These are phyloP conservation scores for Penicillium verrucosum DNA, from an alignment of 2,329 filamentous ascomycete genomes.

Conservation along the genomic window DNA sequence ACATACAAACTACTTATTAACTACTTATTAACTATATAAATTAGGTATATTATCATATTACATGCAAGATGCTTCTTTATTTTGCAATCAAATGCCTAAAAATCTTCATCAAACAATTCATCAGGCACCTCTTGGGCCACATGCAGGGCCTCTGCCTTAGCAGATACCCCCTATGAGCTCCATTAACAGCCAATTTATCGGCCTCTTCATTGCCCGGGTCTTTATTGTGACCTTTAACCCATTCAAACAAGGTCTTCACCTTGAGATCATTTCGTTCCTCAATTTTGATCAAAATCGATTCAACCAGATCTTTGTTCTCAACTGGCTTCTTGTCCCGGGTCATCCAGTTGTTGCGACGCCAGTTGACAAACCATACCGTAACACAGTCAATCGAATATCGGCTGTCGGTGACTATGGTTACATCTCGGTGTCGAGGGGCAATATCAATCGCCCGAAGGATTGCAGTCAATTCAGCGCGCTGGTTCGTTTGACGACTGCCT, in stretches of 20 bases:
- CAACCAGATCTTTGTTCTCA: slow-evolving; percentile 81
- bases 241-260: slow-evolving; percentile 68
- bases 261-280: slow-evolving; percentile 62
- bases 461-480: slow-evolving; percentile 90
- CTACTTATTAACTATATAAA: too few relatives aligned
- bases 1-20: too few relatives aligned
- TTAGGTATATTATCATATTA: not conserved
- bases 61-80: not conserved
- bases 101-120: slow-evolving; percentile 28
- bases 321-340: slow-evolving; percentile 69
- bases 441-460: slow-evolving; percentile 79
- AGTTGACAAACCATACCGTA: slow-evolving; percentile 75
- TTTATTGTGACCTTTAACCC: slow-evolving; percentile 82
- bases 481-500: slow-evolving; percentile 80
- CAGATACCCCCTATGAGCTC: slow-evolving; percentile 48
- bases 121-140: slow-evolving; percentile 24
- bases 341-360: slow-evolving; percentile 74
- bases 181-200: slow-evolving; percentile 70
- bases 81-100: slow-evolving; percentile 7
- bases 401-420: slow-evolving; percentile 84
- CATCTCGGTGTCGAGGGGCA: slow-evolving; percentile 62
- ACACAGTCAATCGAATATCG: slow-evolving; percentile 88
- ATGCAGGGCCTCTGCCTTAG: slow-evolving; percentile 28
- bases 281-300: slow-evolving; percentile 67
- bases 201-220: slow-evolving; percentile 75